Evolutionary conservation across 1,139 yeast genomes (phyloP), one percentile per base, ranked within the genome.

Genomic region (Hansenula sp.): DNA sequence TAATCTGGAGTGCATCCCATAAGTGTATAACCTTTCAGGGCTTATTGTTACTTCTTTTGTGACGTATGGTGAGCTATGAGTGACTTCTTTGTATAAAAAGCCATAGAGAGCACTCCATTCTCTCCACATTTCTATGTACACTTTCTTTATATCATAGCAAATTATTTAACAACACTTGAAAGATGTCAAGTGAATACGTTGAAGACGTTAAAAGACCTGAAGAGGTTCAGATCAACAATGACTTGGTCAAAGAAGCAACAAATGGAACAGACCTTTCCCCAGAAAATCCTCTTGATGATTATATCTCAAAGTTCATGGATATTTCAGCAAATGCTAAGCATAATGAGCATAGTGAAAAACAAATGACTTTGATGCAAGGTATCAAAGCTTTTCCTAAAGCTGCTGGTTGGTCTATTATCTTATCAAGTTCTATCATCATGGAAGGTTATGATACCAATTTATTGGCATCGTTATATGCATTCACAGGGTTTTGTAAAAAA

Each of bases 401-500:
- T 16, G 63, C 64, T 10, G 43, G 62, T 42, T 69, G 73, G 73
- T 65, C 73, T 4, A 44, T 63, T 25, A 57, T 68, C n/a, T 56
- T 69, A 44, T 62, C 68, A 6, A 48, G 65, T 6, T 67, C 68
- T 21, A 59, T 68, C 38, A 57, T 69, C 34, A 68, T 68, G 73
- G 73, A 66, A 46, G 74, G 73, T 39, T 70, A 61, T 51, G 74
- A 69, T 46, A 56, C 63, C 26, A 56, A 58, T 41, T 52, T 69
- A 33, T 55, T 69, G 40, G 47, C 57, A 26, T 57, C 66, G 3
- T 61, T 61, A 20, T 59, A 52, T 40, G 56, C 56, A 10, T 50
- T 52, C 19, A 55, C 57, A 2, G 50, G 49, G 12, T 60, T 60
- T 37, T 45, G 45, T 13, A 32, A 45, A 32, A 50, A 50, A 29